Base-by-base conservation (phyloP, 2,329 filamentous ascomycete genomes). In the Venturia effusa region DNA sequence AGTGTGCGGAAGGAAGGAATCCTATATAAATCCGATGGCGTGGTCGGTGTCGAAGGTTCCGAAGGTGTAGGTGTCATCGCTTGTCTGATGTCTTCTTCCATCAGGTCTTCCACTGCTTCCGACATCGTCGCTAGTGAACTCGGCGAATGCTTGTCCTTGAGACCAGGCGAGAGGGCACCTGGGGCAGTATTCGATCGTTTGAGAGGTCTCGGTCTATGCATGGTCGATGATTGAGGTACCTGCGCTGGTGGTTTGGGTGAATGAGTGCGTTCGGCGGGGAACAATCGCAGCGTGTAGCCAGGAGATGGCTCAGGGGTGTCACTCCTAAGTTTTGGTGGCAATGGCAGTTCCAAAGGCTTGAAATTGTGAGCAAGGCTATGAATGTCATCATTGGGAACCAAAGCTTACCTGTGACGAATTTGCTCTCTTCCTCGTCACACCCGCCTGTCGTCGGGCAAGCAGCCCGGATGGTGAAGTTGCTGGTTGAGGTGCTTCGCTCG, bases 401-500 rank as follows among this genome's bases (percentile, higher is more conserved):
- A 19, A 68, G n/a, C 67, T 39, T 69, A 75, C 74, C 71, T 74
- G 72, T 37, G 68, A 66, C 15, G 71, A 68, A 11, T 74, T 68
- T 55, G 69, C 70, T 22, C 70, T 71, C 24, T 74, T 64, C 62
- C 73, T 75, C 59, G 71, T 64, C 30, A 68, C 55, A 62, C 71
- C 73, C 27, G 70, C 72, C 64, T 76, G 73, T 24, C 75, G 70
- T 64, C 75, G 69, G 34, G 68, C 69, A 22, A 75, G 66, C 5
- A 76, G 69, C 8, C 72, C 73, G 5, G 71, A 70, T 8, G 69
- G 70, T 70, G 5, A 66, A 72, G 66, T 84, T 51, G 11, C 40
- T 32, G 51, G 51, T 6, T 11, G 22, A 77, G 7, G 97, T 80
- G 43, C 83, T 84, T 32, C 10, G 30, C 7, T 32, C 1, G 48